phyloP scores from a whole-genome alignment of 305 asterid genomes.

The Solanum hybrid region DNA sequence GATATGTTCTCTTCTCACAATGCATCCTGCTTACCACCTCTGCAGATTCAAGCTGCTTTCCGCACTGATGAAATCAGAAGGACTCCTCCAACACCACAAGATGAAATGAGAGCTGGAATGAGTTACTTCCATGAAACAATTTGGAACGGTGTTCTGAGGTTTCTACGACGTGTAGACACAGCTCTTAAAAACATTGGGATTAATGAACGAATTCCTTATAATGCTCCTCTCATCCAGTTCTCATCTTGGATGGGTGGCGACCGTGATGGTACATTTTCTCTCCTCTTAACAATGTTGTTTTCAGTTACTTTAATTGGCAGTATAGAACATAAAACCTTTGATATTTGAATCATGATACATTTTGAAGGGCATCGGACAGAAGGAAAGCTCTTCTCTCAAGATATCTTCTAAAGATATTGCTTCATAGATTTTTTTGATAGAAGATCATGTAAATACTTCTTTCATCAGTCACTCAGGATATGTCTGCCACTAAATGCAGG shows the following conservation, averaged over 20 bases:
- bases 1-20: not conserved
- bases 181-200: constrained; percentile 94
- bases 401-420: not conserved
- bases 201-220: constrained; percentile 82
- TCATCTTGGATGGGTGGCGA: constrained; percentile 99
- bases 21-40: not conserved
- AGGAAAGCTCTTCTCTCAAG: not conserved
- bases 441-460: not conserved
- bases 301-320: not conserved
- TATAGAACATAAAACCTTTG: not conserved
- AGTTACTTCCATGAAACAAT: constrained; percentile 97
- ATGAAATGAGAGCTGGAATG: constrained; percentile 99
- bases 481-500: constrained; percentile 29
- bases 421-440: not conserved
- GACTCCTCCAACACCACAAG: constrained; percentile 92
- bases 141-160: constrained; percentile 93
- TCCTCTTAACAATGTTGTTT: not conserved
- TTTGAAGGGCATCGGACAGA: not conserved
- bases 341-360: not conserved
- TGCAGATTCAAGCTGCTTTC: constrained; percentile 97
- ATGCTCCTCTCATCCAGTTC: constrained; percentile 87
- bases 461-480: not conserved
- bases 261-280: constrained; percentile 66
- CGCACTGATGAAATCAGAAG: constrained; percentile 94
- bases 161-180: constrained; percentile 89